phyloP scores from a whole-genome alignment of 345 rosid species.

The Hevea brasiliensis region DNA sequence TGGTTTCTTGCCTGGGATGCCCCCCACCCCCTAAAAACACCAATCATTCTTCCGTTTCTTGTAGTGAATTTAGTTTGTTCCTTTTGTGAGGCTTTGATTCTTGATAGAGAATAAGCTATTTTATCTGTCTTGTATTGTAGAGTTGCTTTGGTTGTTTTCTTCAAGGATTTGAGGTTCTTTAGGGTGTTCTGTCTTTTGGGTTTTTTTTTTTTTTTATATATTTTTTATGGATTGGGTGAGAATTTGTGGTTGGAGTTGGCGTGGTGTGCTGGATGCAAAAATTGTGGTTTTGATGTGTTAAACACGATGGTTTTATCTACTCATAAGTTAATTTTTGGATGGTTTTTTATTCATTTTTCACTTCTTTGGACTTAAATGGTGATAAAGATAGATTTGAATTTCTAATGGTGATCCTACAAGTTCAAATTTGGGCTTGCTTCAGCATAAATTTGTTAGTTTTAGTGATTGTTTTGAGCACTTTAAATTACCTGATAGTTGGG shows the following conservation, averaged over 20 bases:
- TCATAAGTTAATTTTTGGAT: neutral
- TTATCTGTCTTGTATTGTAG: neutral
- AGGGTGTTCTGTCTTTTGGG: neutral
- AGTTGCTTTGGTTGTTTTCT: neutral
- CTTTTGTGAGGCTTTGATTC: neutral
- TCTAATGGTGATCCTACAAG: neutral
- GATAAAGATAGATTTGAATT: neutral
- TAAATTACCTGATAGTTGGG: neutral
- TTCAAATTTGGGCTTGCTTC: neutral
- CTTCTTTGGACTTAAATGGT: neutral
- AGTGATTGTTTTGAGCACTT: neutral
- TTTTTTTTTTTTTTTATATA: neutral
- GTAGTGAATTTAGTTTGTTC: neutral
- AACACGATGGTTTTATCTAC: neutral
- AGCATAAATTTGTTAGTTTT: neutral
- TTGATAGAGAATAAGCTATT: neutral
- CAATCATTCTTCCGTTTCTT: neutral
- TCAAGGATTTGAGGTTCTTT: too few species aligned
- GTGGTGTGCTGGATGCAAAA: neutral
- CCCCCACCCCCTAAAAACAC: too few species aligned
- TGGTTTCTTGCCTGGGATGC: neutral
- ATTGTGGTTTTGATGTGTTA: slow-evolving; percentile 1
- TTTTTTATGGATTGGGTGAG: neutral
- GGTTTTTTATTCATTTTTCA: neutral
- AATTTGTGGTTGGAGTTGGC: slow-evolving; percentile 1